Conservation (phyloP, 768 basidiomycete genomes). For the Serendipita sp. region DNA sequence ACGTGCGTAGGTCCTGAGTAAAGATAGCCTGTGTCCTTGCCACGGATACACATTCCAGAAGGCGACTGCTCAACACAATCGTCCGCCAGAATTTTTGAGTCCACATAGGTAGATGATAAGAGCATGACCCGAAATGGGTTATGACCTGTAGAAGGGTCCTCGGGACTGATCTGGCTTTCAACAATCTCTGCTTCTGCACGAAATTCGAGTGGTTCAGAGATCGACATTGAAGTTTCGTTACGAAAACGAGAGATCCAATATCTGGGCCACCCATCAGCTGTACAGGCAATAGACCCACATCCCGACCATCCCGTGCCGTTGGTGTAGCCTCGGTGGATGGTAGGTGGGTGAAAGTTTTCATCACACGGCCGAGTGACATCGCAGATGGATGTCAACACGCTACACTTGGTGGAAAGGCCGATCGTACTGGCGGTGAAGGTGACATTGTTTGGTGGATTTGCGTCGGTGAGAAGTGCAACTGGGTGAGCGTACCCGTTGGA, state of each 20-base stretch:
- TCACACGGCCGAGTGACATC: too few species aligned
- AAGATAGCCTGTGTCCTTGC: neutral
- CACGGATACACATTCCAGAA: neutral
- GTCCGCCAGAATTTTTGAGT: neutral
- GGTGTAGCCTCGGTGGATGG: too few species aligned
- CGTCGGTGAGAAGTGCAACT: neutral
- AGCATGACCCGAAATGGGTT: neutral
- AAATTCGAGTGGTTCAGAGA: neutral
- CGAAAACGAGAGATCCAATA: neutral
- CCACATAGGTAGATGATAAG: neutral
- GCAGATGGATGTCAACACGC: too few species aligned
- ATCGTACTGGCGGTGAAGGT: too few species aligned
- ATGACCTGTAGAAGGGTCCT: neutral
- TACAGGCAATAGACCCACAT: neutral
- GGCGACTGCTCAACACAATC: neutral
- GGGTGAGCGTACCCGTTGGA: neutral
- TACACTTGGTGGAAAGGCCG: too few species aligned
- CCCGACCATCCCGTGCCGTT: too few species aligned
- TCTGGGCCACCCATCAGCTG: neutral
- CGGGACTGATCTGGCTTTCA: neutral
- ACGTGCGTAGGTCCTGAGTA: neutral
- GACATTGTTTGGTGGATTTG: too few species aligned
- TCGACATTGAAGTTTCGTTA: neutral
- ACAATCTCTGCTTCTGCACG: neutral
- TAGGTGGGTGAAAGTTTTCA: too few species aligned